Evolutionary conservation across 179 eudicot genomes (phyloP).

Genomic region (Silene vulgaris): DNA sequence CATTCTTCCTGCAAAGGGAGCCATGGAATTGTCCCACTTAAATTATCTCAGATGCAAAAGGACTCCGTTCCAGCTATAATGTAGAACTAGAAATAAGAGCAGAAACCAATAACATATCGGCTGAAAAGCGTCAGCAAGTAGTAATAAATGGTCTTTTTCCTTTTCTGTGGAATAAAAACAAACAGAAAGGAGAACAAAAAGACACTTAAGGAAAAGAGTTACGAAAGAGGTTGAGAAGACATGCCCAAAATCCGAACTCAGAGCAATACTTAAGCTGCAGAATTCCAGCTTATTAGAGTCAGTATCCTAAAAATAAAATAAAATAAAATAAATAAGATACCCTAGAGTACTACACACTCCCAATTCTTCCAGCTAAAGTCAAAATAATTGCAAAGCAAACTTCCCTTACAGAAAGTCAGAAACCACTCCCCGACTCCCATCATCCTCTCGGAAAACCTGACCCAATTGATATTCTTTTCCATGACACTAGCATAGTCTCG

Average conservation of each 20-base stretch:
- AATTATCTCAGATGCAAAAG: slow-evolving; percentile 3
- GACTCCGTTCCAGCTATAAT: background rate
- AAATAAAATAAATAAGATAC: background rate
- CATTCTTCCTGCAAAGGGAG: slow-evolving; percentile 51
- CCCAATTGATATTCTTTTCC: background rate
- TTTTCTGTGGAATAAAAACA: background rate
- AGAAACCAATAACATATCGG: background rate
- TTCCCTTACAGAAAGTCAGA: background rate
- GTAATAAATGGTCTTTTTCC: background rate
- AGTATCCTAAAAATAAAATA: background rate
- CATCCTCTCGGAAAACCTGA: background rate
- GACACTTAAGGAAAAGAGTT: too few relatives aligned
- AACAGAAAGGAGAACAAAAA: background rate
- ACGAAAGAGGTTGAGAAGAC: too few relatives aligned
- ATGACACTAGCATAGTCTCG: background rate
- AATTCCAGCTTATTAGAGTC: background rate
- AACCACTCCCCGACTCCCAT: background rate
- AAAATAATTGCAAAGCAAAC: background rate
- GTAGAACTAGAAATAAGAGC: too few relatives aligned
- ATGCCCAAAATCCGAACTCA: too few relatives aligned
- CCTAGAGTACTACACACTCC: background rate
- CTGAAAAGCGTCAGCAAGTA: slow-evolving; percentile 3
- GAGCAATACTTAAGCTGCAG: too few relatives aligned
- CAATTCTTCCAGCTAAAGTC: background rate
- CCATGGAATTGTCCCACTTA: slow-evolving; percentile 6